Base-by-base conservation (phyloP, 129 eudicot genomes). In the Pulicaria dysenterica region DNA sequence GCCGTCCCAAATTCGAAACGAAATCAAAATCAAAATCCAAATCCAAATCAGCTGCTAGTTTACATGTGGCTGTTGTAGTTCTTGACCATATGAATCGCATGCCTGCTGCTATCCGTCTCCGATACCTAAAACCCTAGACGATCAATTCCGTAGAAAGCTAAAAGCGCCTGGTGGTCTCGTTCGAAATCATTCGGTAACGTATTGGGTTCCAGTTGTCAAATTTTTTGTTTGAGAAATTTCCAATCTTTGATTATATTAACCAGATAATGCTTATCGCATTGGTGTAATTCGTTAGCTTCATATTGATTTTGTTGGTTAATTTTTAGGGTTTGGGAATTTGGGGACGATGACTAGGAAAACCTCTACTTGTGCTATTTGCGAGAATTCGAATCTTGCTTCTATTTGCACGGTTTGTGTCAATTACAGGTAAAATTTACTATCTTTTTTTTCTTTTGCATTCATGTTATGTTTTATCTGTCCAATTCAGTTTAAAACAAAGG, bases 361-460 rank as follows among this genome's bases (percentile, higher is more conserved):
- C 43, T 76, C 80, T 40, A 70, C 66, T 70, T 92, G 98, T 79
- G 95, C 80, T 16, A 58, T 92, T 34, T 92, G 98, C 62, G 98
- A 92, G 72, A 92, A 80, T 73, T 70, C 88, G 0, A 92, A 87
- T 76, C 89, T 86, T 48, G 83, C 98, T 70, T 92, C 98, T 5
- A 78, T 92, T 34, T 92, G 96, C 61, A 19, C 89, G 7, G 55
- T 67, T 72, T 89, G 97, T 72, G 97, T 91, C 43, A 91, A 88
- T 84, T 87, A 79, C 78, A 87, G 98, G 98, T 92, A 70, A 72
- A 36, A 15, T 14, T 69, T 53, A 50, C 3, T 5, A 6, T 10
- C 31, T n/a, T 16, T 39, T 39, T 41, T 69, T 46, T 24, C 16
- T 9, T 47, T 10, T 14, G 6, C 34, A 16, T 41, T 3, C 50